Base-by-base conservation (phyloP, 176 grass and related monocot species). In the Otatea glauca region DNA sequence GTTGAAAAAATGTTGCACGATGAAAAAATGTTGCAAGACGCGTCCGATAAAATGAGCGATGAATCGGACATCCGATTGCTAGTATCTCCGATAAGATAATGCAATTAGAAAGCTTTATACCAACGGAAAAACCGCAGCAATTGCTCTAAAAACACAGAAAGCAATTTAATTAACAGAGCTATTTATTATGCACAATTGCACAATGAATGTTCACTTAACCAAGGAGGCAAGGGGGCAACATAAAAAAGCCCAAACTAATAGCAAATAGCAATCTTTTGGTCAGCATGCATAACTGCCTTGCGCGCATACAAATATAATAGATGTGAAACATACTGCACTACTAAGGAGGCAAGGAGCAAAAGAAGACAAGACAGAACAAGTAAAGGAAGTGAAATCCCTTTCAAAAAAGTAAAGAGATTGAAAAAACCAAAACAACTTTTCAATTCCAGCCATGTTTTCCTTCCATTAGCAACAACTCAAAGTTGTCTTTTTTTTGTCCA, bases 391-490 rank as follows among this genome's bases (percentile, higher is more conserved):
- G 48, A 24, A 56, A 88, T 49, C 47, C 14, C 49, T 68, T 73
- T 48, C 10, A 64, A 84, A 84, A 79, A 70, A 13, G 56, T 79
- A 25, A 49, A 71, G 54, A 53, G 56, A 24, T n/a, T 24, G 56
- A 54, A 18, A 72, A 37, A 50, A 50, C 0, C 41, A n/a, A 53
- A 79, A 49, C 58, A 44, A 44, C 44, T 81, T 63, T n/a, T n/a
- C n/a, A n/a, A n/a, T n/a, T 58, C 45, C 18, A 71, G 58, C 15
- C 77, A 80, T 76, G 47, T 85, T 78, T 70, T 66, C 7, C 53
- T 48, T 53, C 18, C 42, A 68, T 41, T 62, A 51, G 42, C 39
- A 74, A 38, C 59, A 44, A 81, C 77, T 23, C 58, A 78, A 65
- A 54, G 10, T 62, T 42, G 3, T 54, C 5, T 29, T 32, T 58